Base-by-base conservation (phyloP, 257 asterid species). In the Solanum chilense region DNA sequence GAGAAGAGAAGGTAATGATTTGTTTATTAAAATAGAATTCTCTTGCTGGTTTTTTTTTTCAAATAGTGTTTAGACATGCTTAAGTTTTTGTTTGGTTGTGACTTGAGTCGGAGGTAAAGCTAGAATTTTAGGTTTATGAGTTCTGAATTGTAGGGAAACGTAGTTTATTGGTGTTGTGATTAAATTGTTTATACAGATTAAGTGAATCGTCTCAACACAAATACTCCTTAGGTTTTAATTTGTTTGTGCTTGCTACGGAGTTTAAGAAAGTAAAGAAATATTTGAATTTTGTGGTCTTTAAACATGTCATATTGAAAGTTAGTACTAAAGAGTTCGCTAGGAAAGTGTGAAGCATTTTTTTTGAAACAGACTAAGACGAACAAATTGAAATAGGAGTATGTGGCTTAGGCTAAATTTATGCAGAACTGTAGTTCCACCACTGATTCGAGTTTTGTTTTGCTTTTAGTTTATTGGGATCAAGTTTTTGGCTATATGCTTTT, bases 1-100 rank as follows among this genome's bases (percentile, higher is more conserved):
- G 98, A 39, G 98, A 95, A 11, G 99, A 94, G 39, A 95, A 95
- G 97, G 99, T 96, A 6, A 42, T 45, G 97, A 94, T 56, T 56
- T 56, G 64, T 56, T 56, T 56, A 18, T 56, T 56, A 7, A 18
- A 18, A 18, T 56, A 18, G n/a, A 56, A 56, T 56, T 3, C 64
- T 56, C 1, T 56, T 18, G 64, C 64, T 18, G 62, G 3, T 52
- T 9, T 41, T 42, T 52, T 1, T 0, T 52, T 18, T 3, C n/a
- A 56, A 56, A 11, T 56, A 56, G 64, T 56, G 64, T 56, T 56
- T 56, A 56, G 64, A 7, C 64, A 56, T 18, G n/a, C 64, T 56
- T 56, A 56, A 33, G 7, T 35, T 73, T 73, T 73, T 73, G 81
- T 35, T 37, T 37, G 10, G 47, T 73, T 73, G 49, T 35, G 49